Evolutionary conservation across 768 basidiomycete genomes (phyloP).

Genomic region (Pleurotus platypus): DNA sequence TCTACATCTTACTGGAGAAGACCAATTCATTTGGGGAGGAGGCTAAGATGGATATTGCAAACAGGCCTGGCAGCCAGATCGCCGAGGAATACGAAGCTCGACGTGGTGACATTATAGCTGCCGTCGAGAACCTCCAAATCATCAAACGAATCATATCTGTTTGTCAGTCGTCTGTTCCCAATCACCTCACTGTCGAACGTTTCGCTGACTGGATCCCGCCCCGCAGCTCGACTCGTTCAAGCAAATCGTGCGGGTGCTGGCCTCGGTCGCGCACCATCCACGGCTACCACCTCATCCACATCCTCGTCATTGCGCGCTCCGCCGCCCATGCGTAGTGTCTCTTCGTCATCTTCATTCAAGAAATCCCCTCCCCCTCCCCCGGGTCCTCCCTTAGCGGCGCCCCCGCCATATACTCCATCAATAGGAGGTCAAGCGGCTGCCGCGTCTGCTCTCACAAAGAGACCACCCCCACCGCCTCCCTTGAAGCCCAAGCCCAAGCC

Average conservation of each 20-base stretch:
- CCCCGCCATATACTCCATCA: conserved; percentile 30
- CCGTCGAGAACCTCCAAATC: conserved; percentile 77
- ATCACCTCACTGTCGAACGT: background rate
- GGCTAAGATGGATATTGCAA: conserved; percentile 71
- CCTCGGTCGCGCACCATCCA: conserved; percentile 32
- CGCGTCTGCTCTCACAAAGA: conserved; percentile 49
- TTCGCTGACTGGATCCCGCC: background rate
- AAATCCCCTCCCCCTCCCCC: conserved; percentile 55
- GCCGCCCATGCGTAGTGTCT: conserved; percentile 38
- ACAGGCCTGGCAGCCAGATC: conserved; percentile 65
- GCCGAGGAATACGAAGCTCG: conserved; percentile 73
- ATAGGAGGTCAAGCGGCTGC: conserved; percentile 22
- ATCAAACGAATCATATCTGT: conserved; percentile 83
- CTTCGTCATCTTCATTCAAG: conserved; percentile 38
- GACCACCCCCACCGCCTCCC: conserved; percentile 88
- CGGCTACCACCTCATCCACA: conserved; percentile 17
- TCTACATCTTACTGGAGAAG: conserved; percentile 93
- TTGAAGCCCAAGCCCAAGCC: conserved; percentile 82
- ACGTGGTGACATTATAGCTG: conserved; percentile 78
- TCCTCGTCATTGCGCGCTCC: conserved; percentile 25
- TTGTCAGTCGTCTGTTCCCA: conserved; percentile 46
- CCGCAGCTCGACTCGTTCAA: conserved; percentile 66
- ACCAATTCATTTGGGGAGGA: conserved; percentile 81
- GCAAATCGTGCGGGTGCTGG: conserved; percentile 33
- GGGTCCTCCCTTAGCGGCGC: conserved; percentile 27